Conservation (phyloP, 306 rosid genomes). For the Begonia loranthoides region DNA sequence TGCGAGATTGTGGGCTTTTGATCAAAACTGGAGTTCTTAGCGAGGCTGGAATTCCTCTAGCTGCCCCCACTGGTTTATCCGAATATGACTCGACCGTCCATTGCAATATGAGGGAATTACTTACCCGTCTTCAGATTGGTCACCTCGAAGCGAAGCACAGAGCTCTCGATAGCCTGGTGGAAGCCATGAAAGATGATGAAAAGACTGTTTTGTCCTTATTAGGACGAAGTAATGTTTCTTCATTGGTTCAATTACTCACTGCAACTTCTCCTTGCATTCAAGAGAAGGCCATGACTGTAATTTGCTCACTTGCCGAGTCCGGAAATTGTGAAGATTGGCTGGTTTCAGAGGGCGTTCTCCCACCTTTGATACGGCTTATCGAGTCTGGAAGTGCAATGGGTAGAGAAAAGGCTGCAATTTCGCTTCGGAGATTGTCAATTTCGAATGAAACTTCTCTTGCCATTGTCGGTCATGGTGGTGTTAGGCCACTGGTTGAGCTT, state of each 20-base stretch:
- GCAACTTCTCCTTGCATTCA: slow-evolving; percentile 71
- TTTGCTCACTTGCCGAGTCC: slow-evolving; percentile 64
- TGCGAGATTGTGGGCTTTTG: slow-evolving; percentile 73
- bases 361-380: slow-evolving; percentile 71
- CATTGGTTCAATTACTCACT: slow-evolving; percentile 69
- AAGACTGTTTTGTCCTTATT: slow-evolving; percentile 54
- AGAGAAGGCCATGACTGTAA: slow-evolving; percentile 59
- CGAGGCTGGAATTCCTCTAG: slow-evolving; percentile 56
- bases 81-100: slow-evolving; percentile 17
- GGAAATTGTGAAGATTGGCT: slow-evolving; percentile 73
- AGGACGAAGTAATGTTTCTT: slow-evolving; percentile 62
- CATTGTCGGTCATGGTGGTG: slow-evolving; percentile 83
- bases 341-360: slow-evolving; percentile 77
- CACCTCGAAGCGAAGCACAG: slow-evolving; percentile 69
- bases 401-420: slow-evolving; percentile 65
- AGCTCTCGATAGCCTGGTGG: slow-evolving; percentile 70
- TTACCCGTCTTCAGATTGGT: slow-evolving; percentile 92
- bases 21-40: slow-evolving; percentile 87
- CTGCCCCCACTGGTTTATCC: slow-evolving; percentile 19
- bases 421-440: slow-evolving; percentile 82
- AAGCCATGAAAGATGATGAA: slow-evolving; percentile 71
- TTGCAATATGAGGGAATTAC: slow-evolving; percentile 53
- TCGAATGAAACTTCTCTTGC: slow-evolving; percentile 59
- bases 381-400: slow-evolving; percentile 71
- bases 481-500: slow-evolving; percentile 53